Evolutionary conservation across 257 asterid species (phyloP).

Genomic region (Ligustrum vulgare): DNA sequence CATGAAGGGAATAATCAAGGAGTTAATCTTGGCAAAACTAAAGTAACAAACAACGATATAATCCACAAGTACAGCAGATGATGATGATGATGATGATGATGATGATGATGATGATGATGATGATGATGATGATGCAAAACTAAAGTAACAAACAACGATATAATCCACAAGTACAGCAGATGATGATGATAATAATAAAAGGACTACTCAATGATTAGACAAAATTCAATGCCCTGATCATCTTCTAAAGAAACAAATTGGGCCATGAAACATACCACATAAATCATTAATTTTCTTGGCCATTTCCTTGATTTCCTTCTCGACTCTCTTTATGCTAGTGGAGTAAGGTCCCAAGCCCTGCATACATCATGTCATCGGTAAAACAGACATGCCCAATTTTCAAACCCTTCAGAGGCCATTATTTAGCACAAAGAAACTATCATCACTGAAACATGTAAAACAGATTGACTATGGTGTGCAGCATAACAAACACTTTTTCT

Average conservation of each 20-base stretch:
- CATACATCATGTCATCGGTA: conserved; percentile 17
- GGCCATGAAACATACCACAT: conserved; percentile 57
- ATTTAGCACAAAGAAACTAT: not conserved
- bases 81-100: too few species aligned
- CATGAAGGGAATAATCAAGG: conserved; percentile 13
- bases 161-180: not conserved
- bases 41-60: not conserved
- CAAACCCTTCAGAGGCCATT: conserved; percentile 1
- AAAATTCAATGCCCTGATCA: not conserved
- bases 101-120: too few species aligned
- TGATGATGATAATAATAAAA: too few species aligned
- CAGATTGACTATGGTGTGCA: not conserved
- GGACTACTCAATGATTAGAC: not conserved
- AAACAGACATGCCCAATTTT: not conserved
- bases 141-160: not conserved
- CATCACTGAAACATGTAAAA: not conserved
- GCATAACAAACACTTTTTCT: not conserved
- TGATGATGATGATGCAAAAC: too few species aligned
- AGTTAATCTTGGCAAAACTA: not conserved
- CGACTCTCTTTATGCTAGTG: conserved; percentile 71
- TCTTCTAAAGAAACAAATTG: not conserved
- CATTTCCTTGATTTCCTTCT: conserved; percentile 92
- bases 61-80: not conserved
- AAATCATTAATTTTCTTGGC: conserved; percentile 87
- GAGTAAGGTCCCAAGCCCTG: conserved; percentile 96